Evolutionary conservation across 495 filamentous ascomycete genomes (phyloP), one percentile per base, ranked within the genome.

Genomic region (Platismatia glauca): DNA sequence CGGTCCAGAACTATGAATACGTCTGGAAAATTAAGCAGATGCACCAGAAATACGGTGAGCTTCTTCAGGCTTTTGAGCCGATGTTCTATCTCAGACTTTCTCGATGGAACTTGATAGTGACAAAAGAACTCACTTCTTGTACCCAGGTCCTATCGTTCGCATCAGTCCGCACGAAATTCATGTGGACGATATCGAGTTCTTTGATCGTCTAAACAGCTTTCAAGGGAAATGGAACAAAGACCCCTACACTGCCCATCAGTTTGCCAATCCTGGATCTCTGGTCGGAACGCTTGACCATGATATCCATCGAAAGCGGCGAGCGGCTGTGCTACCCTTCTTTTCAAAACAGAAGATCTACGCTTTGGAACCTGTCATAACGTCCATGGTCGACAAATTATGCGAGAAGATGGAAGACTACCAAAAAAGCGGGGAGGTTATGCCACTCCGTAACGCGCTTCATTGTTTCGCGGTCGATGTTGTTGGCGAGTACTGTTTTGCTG

Each of bases 1-100:
- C 73, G 33, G 58, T 78, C 29, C 64, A 71, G 34, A 59, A 69
- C n/a, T 79, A 76, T 6, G 69, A 60, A 55, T 79, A 76, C 61
- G 68, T 69, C 9, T 79, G 76, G 48, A 70, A 77, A 64, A 77
- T 82, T 63, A 70, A 69, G 29, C 68, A 75, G 59, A 69, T 81
- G 73, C 79, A 82, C 63, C 63, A 75, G 57, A 70, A 77, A 73
- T 82, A 81, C 65, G 80, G 80, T 81, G 56, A 48, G 64, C 57
- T 55, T 33, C 38, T 63, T 20, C 7, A n/a, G 27, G 4, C 16
- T 12, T 27, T 13, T 41, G 15, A 11, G 35, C 2, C 46, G 0
- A 6, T 16, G 0, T 29, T 20, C 6, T 16, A 9, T 20, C 3
- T 7, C 22, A 52, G 22, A 34, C 53, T 13, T 39, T 12, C 38